These are phyloP conservation scores for Cenchrus purpureus DNA, from an alignment of 176 grass and related monocot species.

Conservation along the genomic window DNA sequence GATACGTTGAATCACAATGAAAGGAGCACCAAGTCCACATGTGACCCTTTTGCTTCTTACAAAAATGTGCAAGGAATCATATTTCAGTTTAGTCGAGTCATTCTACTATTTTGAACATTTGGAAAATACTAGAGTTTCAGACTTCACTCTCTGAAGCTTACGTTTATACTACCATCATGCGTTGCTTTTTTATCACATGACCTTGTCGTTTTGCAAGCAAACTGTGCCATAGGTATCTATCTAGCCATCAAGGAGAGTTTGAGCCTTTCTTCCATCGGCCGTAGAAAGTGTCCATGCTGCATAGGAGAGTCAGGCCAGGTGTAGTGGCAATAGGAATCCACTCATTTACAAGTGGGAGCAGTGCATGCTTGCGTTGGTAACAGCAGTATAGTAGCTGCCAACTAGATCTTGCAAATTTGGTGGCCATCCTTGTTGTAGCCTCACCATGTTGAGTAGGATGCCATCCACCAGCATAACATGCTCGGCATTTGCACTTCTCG, in stretches of 20 bases:
- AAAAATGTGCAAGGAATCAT: neutral
- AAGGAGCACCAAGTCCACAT: neutral
- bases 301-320: slow-evolving; percentile 19
- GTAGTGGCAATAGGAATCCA: slow-evolving; percentile 39
- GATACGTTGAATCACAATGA: neutral
- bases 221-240: slow-evolving; percentile 27
- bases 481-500: slow-evolving; percentile 26
- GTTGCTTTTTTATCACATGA: neutral
- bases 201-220: neutral
- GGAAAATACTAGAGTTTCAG: neutral
- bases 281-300: slow-evolving; percentile 2
- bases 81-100: neutral
- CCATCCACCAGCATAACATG: slow-evolving; percentile 26
- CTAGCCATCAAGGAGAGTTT: slow-evolving; percentile 36
- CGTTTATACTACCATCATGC: neutral
- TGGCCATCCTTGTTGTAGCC: slow-evolving; percentile 42
- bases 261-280: neutral
- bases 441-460: slow-evolving; percentile 47
- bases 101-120: neutral
- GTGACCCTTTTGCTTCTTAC: neutral
- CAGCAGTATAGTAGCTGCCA: slow-evolving; percentile 30
- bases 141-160: neutral
- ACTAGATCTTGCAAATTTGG: slow-evolving; percentile 41
- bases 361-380: slow-evolving; percentile 12
- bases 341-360: slow-evolving; percentile 42